A percentile compares a stretch with the other conserved stretches of the same genome.
Conservation (phyloP, 1,284 basidiomycete species). For the Uromyces viciae-fabae region DNA sequence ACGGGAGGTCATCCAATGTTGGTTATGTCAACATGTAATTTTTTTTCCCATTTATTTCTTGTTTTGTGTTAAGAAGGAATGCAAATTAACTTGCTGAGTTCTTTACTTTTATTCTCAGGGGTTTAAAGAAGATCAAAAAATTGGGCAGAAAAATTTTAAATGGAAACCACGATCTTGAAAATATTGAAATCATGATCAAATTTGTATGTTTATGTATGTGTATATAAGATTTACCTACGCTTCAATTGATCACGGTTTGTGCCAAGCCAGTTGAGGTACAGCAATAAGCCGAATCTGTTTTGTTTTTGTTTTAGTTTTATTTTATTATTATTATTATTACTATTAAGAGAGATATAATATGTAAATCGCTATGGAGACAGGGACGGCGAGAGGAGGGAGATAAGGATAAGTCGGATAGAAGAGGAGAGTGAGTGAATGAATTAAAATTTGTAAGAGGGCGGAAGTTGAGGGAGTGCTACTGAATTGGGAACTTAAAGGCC, state of each 20-base stretch:
- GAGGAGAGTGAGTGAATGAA: conserved; percentile 31
- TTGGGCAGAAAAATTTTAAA: no score
- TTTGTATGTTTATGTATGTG: not conserved
- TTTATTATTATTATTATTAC: not conserved
- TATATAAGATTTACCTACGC: not conserved
- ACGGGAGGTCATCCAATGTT: no score
- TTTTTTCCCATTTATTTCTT: no score
- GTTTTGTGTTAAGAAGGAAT: no score
- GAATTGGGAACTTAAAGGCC: conserved; percentile 25
- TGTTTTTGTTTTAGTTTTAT: not conserved
- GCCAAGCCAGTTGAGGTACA: not conserved
- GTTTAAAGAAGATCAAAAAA: no score
- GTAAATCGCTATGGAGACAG: not conserved
- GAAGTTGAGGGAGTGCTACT: conserved; percentile 29
- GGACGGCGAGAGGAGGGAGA: conserved; percentile 27
- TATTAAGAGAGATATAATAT: no score
- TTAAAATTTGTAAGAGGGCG: conserved; percentile 37
- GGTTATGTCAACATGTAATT: no score
- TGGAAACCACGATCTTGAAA: no score
- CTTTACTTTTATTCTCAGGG: no score
- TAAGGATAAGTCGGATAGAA: conserved; percentile 29
- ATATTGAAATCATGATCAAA: no score
- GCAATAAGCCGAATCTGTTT: not conserved
- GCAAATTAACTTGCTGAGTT: no score
- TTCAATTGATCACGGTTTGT: no score